Evolutionary conservation across 179 eudicot species (phyloP), one percentile per base, ranked within the genome.

Genomic region (Actinidia polygama): DNA sequence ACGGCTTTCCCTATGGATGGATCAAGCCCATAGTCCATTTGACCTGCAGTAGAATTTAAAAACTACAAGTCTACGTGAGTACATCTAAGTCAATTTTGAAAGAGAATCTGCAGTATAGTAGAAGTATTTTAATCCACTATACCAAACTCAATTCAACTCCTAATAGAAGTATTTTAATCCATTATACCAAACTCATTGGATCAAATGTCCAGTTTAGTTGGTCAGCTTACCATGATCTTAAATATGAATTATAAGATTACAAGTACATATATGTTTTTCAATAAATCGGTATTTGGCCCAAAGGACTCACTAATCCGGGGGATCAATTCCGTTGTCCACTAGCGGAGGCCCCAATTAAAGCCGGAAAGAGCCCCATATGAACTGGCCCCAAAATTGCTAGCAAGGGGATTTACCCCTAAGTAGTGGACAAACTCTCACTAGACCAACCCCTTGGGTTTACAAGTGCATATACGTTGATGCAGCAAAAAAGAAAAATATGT

Each of bases 1-100:
- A 96, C 89, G 78, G 99, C 99, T 86, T 91, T 96, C 68, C 99
- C 98, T 66, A 96, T 91, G 83, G 87, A 80, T 26, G 98, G 98
- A 71, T 95, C 98, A 77, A 96, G 99, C 81, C 98, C 99, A 85
- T 96, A 96, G 59, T 92, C 98, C 91, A 96, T 92, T 96, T 96
- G 79, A 96, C 99, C 99, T 95, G 86, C 84, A 91, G 61, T 69
- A 79, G 7, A 78, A 77, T 53, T 67, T 46, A 57, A 67, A 30
- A 30, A 30, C 36, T 30, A 30, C 36, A 30, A n/a, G n/a, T n/a
- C n/a, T n/a, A n/a, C n/a, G n/a, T 24, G 49, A 30, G 67, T n/a
- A 30, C 77, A 50, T 64, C 51, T 11, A 54, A 64, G 61, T 36
- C 61, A 26, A 67, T 15, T 54, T 40, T 51, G 30, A 24, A 51